Evolutionary conservation across 768 basidiomycete species (phyloP), one percentile per base, ranked within the genome.

Genomic region (Auriscalpium vulgare): DNA sequence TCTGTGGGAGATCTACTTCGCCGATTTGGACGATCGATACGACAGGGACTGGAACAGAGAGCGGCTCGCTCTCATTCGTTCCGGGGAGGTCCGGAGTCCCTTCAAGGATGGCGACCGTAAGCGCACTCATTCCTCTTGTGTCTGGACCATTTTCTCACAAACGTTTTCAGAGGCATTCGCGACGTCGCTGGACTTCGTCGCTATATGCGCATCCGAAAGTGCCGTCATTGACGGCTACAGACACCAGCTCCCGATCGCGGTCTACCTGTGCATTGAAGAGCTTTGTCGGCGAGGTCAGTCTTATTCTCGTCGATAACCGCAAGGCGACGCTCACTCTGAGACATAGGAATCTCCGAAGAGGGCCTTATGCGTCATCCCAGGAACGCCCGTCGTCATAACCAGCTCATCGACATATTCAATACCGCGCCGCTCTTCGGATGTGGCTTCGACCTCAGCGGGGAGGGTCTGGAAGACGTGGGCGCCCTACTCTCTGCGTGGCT

Each of bases 401-500:
- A 72, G 21, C 70, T 79, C 40, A 67, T 73, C 36, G 65, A 70
- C 17, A 55, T 69, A 4, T 79, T 74, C 54, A 71, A 78, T 57
- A 63, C 67, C 17, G 13, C 60, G 3, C 66, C 69, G 2, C 43
- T 63, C 36, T 68, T 65, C 37, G 65, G 66, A 16, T 67, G 65
- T 36, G 49, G 64, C 10, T 58, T 61, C 57, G 57, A 57, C 44
- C 51, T 67, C 17, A 54, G 59, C 11, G 54, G 56, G 34, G 63
- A 62, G 54, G 58, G 68, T 1, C 76, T 73, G 59, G 68, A 76
- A 1, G 73, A 77, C 56, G 66, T 79, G 43, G 74, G 75, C 61
- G 75, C 76, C 0, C 67, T 79, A 37, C 62, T 82, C 23, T 73
- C 75, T 11, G 71, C 73, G 2, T 82, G 75, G 58, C 69, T 82